Conservation (phyloP, 2,329 filamentous ascomycete species). For the Celoporthe dispersa region DNA sequence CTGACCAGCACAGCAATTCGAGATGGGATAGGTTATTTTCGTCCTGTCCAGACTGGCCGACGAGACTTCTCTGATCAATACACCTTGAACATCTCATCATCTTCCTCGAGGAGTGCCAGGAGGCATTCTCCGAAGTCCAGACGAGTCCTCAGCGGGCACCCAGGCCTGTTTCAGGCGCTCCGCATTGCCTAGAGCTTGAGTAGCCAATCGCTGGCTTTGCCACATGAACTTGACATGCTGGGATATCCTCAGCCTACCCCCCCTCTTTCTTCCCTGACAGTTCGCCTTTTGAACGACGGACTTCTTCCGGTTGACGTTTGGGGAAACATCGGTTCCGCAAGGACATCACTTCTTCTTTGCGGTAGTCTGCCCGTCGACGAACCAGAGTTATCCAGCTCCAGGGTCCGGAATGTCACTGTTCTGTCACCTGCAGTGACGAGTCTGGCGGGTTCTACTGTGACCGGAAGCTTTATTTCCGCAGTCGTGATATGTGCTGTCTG, state of each 20-base stretch:
- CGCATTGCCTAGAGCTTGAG: not conserved
- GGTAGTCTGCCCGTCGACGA: not conserved
- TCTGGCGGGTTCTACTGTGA: not conserved
- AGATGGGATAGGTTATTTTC: not conserved
- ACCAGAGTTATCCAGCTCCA: not conserved
- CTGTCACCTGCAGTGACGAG: not conserved
- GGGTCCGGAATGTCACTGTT: not conserved
- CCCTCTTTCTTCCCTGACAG: not conserved
- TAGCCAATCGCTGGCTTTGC: conserved; percentile 5
- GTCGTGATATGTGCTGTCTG: not conserved
- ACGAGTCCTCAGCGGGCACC: not conserved
- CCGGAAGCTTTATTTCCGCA: not conserved
- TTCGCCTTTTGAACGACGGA: not conserved
- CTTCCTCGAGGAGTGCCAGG: not conserved
- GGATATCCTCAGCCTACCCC: not conserved
- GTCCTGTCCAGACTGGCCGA: not conserved
- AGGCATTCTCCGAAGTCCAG: not conserved
- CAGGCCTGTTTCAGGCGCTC: not conserved
- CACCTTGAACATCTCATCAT: not conserved
- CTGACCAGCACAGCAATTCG: not conserved
- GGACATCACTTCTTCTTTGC: not conserved
- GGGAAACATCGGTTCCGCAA: not conserved
- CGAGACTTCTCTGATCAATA: not conserved
- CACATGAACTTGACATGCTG: not conserved
- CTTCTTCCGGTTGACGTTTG: not conserved